Evolutionary conservation across 148 eudicot species (phyloP).

Genomic region (Talinum fruticosum): DNA sequence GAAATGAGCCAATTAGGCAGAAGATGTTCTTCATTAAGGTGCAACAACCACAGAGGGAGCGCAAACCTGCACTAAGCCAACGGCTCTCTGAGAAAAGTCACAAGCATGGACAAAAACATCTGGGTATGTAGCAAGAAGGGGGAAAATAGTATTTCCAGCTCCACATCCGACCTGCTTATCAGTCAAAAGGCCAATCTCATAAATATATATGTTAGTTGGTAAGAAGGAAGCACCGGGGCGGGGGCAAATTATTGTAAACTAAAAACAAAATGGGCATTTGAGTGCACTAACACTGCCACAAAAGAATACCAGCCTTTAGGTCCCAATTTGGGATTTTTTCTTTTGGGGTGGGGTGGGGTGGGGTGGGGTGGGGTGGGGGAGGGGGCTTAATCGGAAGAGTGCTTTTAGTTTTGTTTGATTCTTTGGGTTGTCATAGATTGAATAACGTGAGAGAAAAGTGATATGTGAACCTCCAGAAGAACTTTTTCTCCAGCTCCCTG

Average conservation of each 20-base stretch:
- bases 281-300: background rate
- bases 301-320: background rate
- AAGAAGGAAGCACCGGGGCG: background rate
- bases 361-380: too few relatives aligned
- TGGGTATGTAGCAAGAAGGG: conserved; percentile 74
- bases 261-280: background rate
- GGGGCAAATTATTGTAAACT: background rate
- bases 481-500: conserved; percentile 71
- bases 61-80: conserved; percentile 84
- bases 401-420: background rate
- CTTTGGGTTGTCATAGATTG: background rate
- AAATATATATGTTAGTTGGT: background rate
- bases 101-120: conserved; percentile 81
- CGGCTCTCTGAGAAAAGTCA: conserved; percentile 91
- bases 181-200: background rate
- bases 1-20: background rate
- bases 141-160: conserved; percentile 90
- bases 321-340: background rate
- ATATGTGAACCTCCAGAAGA: conserved; percentile 58
- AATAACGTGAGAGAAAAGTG: background rate
- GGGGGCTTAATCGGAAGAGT: background rate
- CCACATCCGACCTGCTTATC: conserved; percentile 88
- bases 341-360: too few relatives aligned
- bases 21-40: background rate
- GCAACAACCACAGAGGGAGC: background rate